Evolutionary conservation across 2,329 filamentous ascomycete species (phyloP).

Genomic region (Thermochaetoides dissita): DNA sequence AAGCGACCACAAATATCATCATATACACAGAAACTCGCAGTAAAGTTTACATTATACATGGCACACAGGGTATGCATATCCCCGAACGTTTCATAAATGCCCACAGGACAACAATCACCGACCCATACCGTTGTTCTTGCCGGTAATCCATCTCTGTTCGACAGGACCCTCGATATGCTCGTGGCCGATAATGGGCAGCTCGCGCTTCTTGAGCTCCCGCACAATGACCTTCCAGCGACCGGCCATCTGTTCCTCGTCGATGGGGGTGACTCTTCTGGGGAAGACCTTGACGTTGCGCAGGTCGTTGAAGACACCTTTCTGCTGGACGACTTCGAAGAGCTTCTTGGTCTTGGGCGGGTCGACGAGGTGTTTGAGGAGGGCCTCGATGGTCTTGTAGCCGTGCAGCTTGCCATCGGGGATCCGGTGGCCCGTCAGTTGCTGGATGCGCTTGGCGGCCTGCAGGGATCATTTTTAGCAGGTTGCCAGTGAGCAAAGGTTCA

Average conservation of each 20-base stretch:
- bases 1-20: background rate
- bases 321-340: constrained; percentile 46
- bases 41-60: constrained; percentile 15
- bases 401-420: constrained; percentile 58
- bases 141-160: constrained; percentile 18
- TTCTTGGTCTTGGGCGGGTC: constrained; percentile 44
- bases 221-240: constrained; percentile 26
- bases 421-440: constrained; percentile 65
- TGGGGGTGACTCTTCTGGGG: constrained; percentile 49
- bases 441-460: constrained; percentile 67
- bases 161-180: constrained; percentile 17
- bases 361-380: constrained; percentile 39
- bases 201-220: constrained; percentile 20
- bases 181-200: constrained; percentile 21
- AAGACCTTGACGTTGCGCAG: constrained; percentile 61
- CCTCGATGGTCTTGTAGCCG: constrained; percentile 37
- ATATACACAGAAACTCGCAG: background rate
- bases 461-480: no score
- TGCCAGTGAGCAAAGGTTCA: no score
- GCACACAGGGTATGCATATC: constrained; percentile 6
- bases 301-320: constrained; percentile 29
- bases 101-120: no score
- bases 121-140: no score
- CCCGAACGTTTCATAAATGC: background rate
- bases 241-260: constrained; percentile 26